These are phyloP conservation scores for Musa beccarii DNA, from an alignment of 176 grass and related monocot species.

Conservation along the genomic window DNA sequence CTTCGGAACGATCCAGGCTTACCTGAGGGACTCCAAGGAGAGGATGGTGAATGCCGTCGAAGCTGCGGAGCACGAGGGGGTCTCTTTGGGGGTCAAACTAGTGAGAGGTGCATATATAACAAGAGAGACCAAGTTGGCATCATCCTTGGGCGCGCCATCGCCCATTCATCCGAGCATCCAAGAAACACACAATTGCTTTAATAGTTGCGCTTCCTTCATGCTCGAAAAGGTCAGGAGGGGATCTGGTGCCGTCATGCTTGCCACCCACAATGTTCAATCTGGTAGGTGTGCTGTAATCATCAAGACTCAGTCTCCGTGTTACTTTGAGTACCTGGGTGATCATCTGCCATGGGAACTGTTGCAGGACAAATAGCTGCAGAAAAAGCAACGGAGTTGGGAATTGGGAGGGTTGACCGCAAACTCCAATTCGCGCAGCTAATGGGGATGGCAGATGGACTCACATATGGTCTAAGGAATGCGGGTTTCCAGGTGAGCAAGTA, in stretches of 20 bases:
- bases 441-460: conserved; percentile 94
- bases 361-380: conserved; percentile 49
- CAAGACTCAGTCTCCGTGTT: not conserved
- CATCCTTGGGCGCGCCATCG: conserved; percentile 57
- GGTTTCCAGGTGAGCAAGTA: conserved; percentile 91
- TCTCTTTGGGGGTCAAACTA: conserved; percentile 65
- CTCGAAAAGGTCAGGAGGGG: conserved; percentile 62
- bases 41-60: conserved; percentile 41
- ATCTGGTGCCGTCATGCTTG: conserved; percentile 45
- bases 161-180: conserved; percentile 55
- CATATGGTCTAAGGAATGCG: conserved; percentile 62
- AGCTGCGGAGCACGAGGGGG: conserved; percentile 33
- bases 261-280: conserved; percentile 77
- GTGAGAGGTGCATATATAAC: conserved; percentile 89
- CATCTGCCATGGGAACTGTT: not conserved
- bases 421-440: conserved; percentile 95
- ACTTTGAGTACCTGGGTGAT: not conserved
- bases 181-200: conserved; percentile 83
- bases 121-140: conserved; percentile 43
- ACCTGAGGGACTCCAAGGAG: conserved; percentile 67
- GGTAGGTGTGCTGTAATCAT: conserved; percentile 8
- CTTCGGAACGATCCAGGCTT: conserved; percentile 72
- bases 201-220: conserved; percentile 68
- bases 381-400: conserved; percentile 58
- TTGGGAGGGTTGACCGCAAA: conserved; percentile 39